These are phyloP conservation scores for Suaeda aralocaspica DNA, from an alignment of 148 eudicot genomes.

Conservation along the genomic window DNA sequence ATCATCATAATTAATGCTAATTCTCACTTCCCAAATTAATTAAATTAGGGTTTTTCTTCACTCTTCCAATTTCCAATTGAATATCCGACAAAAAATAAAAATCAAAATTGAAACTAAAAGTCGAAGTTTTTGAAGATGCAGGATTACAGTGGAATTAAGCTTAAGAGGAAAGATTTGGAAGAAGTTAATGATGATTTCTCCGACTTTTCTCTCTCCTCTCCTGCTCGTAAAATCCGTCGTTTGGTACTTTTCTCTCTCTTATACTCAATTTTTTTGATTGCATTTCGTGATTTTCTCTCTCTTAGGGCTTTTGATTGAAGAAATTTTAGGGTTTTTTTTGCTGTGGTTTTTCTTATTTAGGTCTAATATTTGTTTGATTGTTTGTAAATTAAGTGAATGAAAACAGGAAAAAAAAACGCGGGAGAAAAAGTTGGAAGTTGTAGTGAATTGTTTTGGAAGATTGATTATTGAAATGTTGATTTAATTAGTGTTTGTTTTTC, in stretches of 20 bases:
- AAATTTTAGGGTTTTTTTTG: neutral
- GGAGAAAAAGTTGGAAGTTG: too few species aligned
- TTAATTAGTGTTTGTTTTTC: neutral
- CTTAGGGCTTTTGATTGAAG: conserved; percentile 4
- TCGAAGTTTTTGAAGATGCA: conserved; percentile 22
- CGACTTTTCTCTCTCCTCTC: conserved; percentile 76
- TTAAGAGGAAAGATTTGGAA: conserved; percentile 64
- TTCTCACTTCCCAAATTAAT: neutral
- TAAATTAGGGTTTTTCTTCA: neutral
- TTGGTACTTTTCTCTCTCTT: conserved; percentile 40
- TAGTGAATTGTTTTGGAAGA: neutral
- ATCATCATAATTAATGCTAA: neutral
- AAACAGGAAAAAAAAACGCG: too few species aligned
- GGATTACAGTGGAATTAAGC: conserved; percentile 26
- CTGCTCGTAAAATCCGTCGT: conserved; percentile 78
- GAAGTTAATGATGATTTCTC: conserved; percentile 61
- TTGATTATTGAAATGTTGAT: neutral
- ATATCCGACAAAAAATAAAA: too few species aligned
- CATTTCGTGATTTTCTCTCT: neutral
- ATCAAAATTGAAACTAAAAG: too few species aligned
- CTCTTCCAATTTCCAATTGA: neutral
- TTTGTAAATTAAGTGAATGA: too few species aligned
- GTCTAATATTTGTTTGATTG: neutral
- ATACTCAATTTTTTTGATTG: neutral
- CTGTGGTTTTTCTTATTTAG: neutral